phyloP scores from a whole-genome alignment of 352 stramenopile species.

The Phytophthora fragariaefolia region DNA sequence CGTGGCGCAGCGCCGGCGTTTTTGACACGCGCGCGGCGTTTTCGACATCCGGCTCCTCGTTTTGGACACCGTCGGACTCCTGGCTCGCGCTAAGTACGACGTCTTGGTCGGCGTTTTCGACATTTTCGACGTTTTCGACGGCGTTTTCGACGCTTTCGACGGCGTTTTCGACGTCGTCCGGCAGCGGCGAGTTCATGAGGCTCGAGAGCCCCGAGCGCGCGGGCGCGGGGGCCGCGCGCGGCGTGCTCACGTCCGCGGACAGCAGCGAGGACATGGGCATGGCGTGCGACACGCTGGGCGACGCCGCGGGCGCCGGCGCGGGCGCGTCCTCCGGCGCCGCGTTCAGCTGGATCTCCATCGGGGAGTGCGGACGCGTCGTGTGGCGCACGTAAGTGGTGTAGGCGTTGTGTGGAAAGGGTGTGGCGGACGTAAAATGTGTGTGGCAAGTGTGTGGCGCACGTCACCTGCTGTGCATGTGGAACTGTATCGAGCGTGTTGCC shows the following conservation, averaged over 20 bases:
- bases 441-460: too few relatives aligned
- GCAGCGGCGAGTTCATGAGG: slow-evolving; percentile 67
- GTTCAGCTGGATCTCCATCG: slow-evolving; percentile 65
- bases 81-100: slow-evolving; percentile 13
- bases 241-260: slow-evolving; percentile 38
- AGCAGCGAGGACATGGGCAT: slow-evolving; percentile 56
- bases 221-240: slow-evolving; percentile 3
- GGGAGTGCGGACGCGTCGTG: not conserved
- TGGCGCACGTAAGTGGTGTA: not conserved
- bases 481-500: too few relatives aligned
- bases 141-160: slow-evolving; percentile 16
- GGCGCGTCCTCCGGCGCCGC: slow-evolving; percentile 34
- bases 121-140: slow-evolving; percentile 2
- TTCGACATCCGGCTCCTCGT: slow-evolving; percentile 29
- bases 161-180: slow-evolving; percentile 30
- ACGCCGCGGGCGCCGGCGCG: not conserved
- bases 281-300: slow-evolving; percentile 19
- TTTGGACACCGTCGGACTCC: slow-evolving; percentile 13
- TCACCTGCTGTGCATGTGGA: too few relatives aligned
- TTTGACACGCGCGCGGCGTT: slow-evolving; percentile 14
- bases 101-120: not conserved
- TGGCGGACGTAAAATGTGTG: not conserved
- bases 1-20: slow-evolving; percentile 2
- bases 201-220: slow-evolving; percentile 48
- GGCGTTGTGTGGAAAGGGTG: too few relatives aligned